Evolutionary conservation across 108 stramenopile species (phyloP).

Genomic region (Nitzschia sp.): DNA sequence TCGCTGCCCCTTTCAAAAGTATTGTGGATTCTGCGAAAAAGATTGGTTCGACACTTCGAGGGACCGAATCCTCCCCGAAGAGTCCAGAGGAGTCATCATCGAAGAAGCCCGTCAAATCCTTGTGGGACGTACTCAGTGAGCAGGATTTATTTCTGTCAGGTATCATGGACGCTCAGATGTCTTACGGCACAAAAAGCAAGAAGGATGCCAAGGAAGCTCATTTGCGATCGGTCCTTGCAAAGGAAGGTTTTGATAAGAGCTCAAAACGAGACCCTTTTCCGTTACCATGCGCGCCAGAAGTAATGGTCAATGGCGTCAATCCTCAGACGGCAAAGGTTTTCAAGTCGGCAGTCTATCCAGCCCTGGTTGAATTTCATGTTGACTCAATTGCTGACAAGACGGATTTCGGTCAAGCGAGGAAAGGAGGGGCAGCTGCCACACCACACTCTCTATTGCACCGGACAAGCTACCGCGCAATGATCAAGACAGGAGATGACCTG

Average conservation of each 20-base stretch:
- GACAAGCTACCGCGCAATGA: conserved; percentile 84
- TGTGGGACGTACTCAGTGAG: conserved; percentile 78
- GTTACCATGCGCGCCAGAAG: conserved; percentile 89
- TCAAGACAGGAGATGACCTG: conserved; percentile 99
- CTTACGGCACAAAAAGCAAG: conserved; percentile 67
- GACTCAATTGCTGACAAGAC: conserved; percentile 42
- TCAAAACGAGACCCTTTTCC: conserved; percentile 71
- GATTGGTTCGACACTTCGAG: conserved; percentile 43
- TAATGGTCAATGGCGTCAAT: conserved; percentile 76
- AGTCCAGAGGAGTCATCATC: conserved; percentile 8
- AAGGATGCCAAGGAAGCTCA: conserved; percentile 89
- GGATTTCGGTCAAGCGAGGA: conserved; percentile 14
- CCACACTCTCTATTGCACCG: background rate
- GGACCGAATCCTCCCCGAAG: conserved; percentile 4
- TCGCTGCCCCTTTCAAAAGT: conserved; percentile 35
- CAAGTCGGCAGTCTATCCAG: conserved; percentile 95
- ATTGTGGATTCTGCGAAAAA: conserved; percentile 49
- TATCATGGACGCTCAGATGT: conserved; percentile 78
- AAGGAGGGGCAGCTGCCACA: no score
- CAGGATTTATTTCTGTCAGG: conserved; percentile 85
- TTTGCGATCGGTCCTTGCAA: conserved; percentile 66
- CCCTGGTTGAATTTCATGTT: conserved; percentile 87
- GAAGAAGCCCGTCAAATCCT: conserved; percentile 19
- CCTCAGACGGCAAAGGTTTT: conserved; percentile 81
- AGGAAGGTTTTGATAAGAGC: conserved; percentile 58